Evolutionary conservation across 2,329 filamentous ascomycete genomes (phyloP).

Genomic region (Blastomyces emzantsi): DNA sequence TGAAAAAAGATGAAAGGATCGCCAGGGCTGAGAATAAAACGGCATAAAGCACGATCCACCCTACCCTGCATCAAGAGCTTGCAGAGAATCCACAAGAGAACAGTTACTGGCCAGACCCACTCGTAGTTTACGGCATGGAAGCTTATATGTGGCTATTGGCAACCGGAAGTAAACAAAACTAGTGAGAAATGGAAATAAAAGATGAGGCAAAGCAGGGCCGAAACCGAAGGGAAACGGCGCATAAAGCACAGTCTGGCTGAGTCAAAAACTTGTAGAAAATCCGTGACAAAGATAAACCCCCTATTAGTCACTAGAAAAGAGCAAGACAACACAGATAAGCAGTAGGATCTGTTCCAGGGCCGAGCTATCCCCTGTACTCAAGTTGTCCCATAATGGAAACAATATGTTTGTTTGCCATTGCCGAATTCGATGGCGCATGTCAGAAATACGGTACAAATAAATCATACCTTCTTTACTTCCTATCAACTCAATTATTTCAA

Average conservation of each 20-base stretch:
- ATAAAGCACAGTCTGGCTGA: neutral
- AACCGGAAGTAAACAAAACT: neutral
- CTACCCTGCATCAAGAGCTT: too few species aligned
- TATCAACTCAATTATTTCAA: neutral
- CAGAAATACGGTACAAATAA: neutral
- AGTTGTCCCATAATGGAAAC: constrained; percentile 1
- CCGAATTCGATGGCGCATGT: neutral
- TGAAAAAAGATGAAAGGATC: too few species aligned
- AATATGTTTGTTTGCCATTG: constrained; percentile 2
- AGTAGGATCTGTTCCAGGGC: neutral
- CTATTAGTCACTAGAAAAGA: neutral
- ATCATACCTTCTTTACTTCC: neutral
- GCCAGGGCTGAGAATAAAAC: too few species aligned
- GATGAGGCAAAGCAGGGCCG: neutral
- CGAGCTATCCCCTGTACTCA: neutral
- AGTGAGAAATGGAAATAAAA: neutral
- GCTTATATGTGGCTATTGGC: too few species aligned
- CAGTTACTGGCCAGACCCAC: too few species aligned
- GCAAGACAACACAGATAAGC: neutral
- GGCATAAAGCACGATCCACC: too few species aligned
- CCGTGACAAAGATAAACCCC: neutral
- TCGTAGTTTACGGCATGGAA: too few species aligned
- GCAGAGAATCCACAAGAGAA: too few species aligned
- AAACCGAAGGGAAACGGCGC: too few species aligned
- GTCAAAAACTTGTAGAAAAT: neutral